Evolutionary conservation across 257 asterid species (phyloP).

Genomic region (Ehretia macrophylla): DNA sequence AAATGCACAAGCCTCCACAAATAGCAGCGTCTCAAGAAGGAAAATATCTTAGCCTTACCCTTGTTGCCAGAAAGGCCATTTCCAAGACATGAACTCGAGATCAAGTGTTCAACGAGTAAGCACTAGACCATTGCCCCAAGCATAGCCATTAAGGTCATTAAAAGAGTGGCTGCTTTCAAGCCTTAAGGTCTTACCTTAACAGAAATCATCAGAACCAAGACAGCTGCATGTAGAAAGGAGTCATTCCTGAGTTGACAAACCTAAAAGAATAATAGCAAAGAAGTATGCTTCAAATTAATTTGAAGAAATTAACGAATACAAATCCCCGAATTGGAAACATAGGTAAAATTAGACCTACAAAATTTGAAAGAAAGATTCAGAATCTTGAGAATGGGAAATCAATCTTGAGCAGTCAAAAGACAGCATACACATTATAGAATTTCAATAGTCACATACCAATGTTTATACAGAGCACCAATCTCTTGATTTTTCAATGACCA

Average conservation of each 20-base stretch:
- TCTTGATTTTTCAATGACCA: too few relatives aligned
- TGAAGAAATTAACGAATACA: background rate
- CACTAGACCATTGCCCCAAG: too few relatives aligned
- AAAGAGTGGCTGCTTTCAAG: conserved; percentile 1
- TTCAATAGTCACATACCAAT: background rate
- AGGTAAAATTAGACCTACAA: conserved; percentile 22
- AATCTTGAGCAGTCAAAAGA: background rate
- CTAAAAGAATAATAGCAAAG: conserved; percentile 24
- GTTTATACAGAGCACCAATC: too few relatives aligned
- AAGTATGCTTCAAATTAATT: background rate
- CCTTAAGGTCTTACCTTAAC: conserved; percentile 60
- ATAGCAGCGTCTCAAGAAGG: too few relatives aligned
- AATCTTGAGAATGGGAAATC: too few relatives aligned
- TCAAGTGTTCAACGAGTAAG: too few relatives aligned
- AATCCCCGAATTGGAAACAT: too few relatives aligned
- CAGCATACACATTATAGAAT: background rate
- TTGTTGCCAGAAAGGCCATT: too few relatives aligned
- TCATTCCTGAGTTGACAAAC: conserved; percentile 47
- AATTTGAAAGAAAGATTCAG: conserved; percentile 41
- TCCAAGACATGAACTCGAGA: background rate
- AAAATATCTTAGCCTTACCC: too few relatives aligned
- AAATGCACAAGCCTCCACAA: too few relatives aligned
- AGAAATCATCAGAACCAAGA: conserved; percentile 80
- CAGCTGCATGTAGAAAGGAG: conserved; percentile 42
- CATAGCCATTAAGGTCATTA: background rate